Conservation (phyloP, 2,329 filamentous ascomycete species). For the Grosmannia serpens region DNA sequence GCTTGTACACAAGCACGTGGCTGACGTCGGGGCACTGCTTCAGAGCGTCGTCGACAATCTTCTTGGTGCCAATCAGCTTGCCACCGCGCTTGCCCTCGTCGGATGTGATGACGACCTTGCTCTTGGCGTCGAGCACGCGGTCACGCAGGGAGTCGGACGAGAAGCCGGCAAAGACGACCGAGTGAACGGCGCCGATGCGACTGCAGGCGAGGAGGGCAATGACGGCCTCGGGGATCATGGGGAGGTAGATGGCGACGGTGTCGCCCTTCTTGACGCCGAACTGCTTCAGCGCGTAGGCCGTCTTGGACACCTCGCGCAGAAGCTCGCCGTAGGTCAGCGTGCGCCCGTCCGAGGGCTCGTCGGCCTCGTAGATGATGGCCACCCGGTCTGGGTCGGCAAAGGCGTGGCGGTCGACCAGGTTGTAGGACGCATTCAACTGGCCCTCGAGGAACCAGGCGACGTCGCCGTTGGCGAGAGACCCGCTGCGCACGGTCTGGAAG, state of each 20-base stretch:
- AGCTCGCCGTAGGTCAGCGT: constrained; percentile 90
- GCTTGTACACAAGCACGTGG: constrained; percentile 84
- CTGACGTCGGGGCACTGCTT: constrained; percentile 88
- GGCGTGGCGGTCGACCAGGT: constrained; percentile 95
- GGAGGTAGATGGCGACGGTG: constrained; percentile 91
- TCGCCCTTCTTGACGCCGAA: constrained; percentile 97
- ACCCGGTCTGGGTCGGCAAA: constrained; percentile 85
- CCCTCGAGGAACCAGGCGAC: constrained; percentile 93
- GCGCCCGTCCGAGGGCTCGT: constrained; percentile 78
- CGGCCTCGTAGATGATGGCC: constrained; percentile 97
- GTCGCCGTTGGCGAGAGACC: constrained; percentile 69
- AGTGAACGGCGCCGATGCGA: constrained; percentile 92
- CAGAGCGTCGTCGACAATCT: constrained; percentile 95
- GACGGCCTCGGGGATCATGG: constrained; percentile 96
- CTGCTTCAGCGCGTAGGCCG: constrained; percentile 79
- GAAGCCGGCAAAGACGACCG: constrained; percentile 95
- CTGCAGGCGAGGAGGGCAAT: constrained; percentile 83
- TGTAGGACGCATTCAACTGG: constrained; percentile 88
- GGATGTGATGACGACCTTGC: constrained; percentile 89
- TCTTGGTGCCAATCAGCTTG: constrained; percentile 96
- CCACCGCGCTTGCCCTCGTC: constrained; percentile 97
- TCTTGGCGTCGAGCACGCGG: constrained; percentile 81
- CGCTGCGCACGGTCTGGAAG: constrained; percentile 78
- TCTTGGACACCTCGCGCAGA: constrained; percentile 77
- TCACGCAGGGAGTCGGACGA: constrained; percentile 92